These are phyloP conservation scores for Neocucurbitaria cava DNA, from an alignment of 2,329 filamentous ascomycete species.

Conservation along the genomic window DNA sequence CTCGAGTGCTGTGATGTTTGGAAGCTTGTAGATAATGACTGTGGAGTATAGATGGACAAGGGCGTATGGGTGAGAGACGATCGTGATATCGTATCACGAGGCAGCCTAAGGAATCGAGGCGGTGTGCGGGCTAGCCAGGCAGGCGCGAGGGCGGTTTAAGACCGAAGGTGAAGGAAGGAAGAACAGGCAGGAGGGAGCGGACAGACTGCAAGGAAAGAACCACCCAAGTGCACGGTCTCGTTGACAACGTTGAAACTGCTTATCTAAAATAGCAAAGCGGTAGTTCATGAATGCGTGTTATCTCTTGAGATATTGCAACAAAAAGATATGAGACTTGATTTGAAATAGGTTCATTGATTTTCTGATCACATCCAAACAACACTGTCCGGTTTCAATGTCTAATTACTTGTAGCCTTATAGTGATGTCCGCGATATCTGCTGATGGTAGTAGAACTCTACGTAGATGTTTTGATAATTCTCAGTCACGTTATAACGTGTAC, in stretches of 20 bases:
- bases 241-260: background rate
- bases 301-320: too few relatives aligned
- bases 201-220: background rate
- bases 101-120: background rate
- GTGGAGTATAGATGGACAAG: background rate
- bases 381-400: too few relatives aligned
- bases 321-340: too few relatives aligned
- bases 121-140: background rate
- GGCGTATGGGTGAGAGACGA: too few relatives aligned
- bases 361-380: too few relatives aligned
- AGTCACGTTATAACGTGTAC: background rate
- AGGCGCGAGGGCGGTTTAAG: background rate
- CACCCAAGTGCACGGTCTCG: background rate
- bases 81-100: background rate
- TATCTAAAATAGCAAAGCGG: too few relatives aligned
- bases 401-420: too few relatives aligned
- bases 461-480: background rate
- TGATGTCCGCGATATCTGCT: background rate
- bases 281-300: too few relatives aligned
- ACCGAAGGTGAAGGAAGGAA: conserved; percentile 5
- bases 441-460: background rate
- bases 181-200: background rate
- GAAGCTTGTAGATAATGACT: background rate
- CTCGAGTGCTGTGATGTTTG: too few relatives aligned
- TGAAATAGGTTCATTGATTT: too few relatives aligned